Conservation (phyloP, 176 grass and related monocot genomes). For the Oryza nivara region DNA sequence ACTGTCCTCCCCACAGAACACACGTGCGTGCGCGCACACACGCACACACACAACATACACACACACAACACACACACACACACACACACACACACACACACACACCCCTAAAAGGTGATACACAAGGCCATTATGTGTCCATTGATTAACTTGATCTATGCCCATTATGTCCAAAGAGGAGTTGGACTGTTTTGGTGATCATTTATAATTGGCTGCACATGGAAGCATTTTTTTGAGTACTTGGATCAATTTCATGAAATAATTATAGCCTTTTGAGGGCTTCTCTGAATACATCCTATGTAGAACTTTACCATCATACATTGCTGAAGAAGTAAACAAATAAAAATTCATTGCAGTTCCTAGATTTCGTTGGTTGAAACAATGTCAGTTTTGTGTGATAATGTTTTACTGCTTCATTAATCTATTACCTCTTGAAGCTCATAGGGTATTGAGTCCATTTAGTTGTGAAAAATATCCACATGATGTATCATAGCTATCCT, state of each 20-base stretch:
- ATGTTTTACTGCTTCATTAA: neutral
- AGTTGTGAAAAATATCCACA: neutral
- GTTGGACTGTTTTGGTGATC: too few species aligned
- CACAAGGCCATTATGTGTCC: too few species aligned
- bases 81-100: too few species aligned
- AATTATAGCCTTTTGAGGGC: neutral
- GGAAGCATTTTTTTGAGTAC: neutral
- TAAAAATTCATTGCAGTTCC: neutral
- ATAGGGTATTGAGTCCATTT: neutral
- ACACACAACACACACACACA: too few species aligned
- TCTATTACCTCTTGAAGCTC: slow-evolving; percentile 8
- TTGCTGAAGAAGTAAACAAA: neutral
- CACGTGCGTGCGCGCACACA: too few species aligned
- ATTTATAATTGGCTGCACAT: too few species aligned
- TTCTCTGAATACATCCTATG: neutral
- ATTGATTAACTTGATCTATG: too few species aligned
- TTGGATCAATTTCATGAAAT: neutral
- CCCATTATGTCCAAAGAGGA: too few species aligned
- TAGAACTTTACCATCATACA: slow-evolving; percentile 11
- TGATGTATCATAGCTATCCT: neutral
- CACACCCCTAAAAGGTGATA: too few species aligned
- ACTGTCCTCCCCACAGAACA: too few species aligned
- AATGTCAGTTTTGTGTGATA: neutral
- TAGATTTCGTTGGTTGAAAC: neutral
- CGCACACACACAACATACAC: too few species aligned